Percentiles rank a stretch among this genome's conserved stretches.
Conservation (phyloP, 192 early-diverging fungal genomes). For the Backusella psychrophila region DNA sequence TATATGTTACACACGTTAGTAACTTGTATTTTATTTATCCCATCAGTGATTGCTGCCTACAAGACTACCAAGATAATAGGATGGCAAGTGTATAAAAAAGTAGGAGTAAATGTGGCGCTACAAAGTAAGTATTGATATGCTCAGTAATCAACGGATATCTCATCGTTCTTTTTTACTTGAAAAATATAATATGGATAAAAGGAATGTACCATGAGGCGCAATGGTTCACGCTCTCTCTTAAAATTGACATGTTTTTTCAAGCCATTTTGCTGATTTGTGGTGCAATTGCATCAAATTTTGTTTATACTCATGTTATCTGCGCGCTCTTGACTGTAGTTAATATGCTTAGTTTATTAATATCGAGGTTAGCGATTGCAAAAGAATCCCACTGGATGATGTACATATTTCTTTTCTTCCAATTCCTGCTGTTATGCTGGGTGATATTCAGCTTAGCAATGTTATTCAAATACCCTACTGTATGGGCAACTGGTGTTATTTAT, state of each 20-base stretch:
- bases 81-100: conserved; percentile 9
- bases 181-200: not conserved
- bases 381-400: not conserved
- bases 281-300: not conserved
- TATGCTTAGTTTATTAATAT: not conserved
- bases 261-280: not conserved
- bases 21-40: not conserved
- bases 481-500: not conserved
- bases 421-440: not conserved
- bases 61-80: not conserved
- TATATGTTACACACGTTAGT: not conserved
- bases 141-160: not conserved
- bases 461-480: not conserved
- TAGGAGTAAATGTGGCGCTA: not conserved
- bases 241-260: conserved; percentile 26
- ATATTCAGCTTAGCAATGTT: not conserved
- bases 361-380: not conserved
- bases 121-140: not conserved
- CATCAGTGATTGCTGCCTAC: not conserved
- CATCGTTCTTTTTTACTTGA: not conserved
- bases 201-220: conserved; percentile 10
- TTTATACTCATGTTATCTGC: not conserved
- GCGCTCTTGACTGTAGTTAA: not conserved
- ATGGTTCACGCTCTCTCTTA: conserved; percentile 8
- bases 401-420: not conserved